Percentiles rank a stretch among this genome's conserved stretches.
Evolutionary conservation across 2,329 filamentous ascomycete genomes (phyloP).

Genomic region (Coniochaeta sp.): DNA sequence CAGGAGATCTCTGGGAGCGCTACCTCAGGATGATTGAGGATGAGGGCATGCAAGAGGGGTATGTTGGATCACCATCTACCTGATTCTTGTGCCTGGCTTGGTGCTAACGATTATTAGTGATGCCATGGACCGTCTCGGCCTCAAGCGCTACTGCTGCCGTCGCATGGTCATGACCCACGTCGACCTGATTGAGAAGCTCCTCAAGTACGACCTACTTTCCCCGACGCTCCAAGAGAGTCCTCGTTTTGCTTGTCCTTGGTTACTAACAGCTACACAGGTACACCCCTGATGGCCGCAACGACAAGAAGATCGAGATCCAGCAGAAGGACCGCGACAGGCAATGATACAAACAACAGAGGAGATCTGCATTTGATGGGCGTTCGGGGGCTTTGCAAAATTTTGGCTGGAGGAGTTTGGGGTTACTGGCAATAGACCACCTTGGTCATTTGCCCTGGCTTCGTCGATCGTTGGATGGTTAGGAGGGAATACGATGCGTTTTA

Average conservation of each 20-base stretch:
- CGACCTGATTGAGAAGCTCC: conserved; percentile 95
- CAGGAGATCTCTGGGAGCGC: conserved; percentile 94
- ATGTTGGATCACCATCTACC: conserved; percentile 24
- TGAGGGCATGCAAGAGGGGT: conserved; percentile 69
- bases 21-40: conserved; percentile 79
- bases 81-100: background rate
- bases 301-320: conserved; percentile 47
- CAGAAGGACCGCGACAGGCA: conserved; percentile 1
- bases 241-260: background rate
- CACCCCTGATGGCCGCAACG: conserved; percentile 55
- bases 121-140: conserved; percentile 89
- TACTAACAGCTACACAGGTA: conserved; percentile 33
- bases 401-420: background rate
- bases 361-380: conserved; percentile 1
- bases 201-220: conserved; percentile 57
- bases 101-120: conserved; percentile 54
- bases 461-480: background rate
- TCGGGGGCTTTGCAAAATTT: background rate
- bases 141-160: conserved; percentile 95
- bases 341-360: background rate
- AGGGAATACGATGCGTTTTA: too few relatives aligned
- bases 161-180: conserved; percentile 99
- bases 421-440: background rate
- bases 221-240: background rate
- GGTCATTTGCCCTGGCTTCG: background rate